Percentiles rank a stretch among this genome's conserved stretches.
phyloP scores from a whole-genome alignment of 2,329 filamentous ascomycete species.

The Penicillium sp. region DNA sequence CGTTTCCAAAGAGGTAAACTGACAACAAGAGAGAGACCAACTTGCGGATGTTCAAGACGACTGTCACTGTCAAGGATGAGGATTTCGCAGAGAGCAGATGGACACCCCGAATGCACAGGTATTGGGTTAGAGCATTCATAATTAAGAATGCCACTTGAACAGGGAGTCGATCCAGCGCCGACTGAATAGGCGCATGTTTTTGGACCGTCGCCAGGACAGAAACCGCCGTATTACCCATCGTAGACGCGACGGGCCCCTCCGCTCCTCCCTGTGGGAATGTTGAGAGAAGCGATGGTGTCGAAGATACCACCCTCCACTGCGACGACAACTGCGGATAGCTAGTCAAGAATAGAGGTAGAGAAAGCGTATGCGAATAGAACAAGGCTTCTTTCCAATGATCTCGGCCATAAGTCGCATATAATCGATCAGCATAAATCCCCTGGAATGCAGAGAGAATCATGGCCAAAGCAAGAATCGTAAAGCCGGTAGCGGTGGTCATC shows the following conservation, averaged over 20 bases:
- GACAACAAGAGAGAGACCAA: conserved; percentile 86
- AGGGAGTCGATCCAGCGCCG: conserved; percentile 30
- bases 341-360: conserved; percentile 45
- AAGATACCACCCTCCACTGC: conserved; percentile 37
- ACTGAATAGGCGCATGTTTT: conserved; percentile 20
- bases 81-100: conserved; percentile 88
- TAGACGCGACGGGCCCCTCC: neutral
- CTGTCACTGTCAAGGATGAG: conserved; percentile 90
- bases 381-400: conserved; percentile 91
- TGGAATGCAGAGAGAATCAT: conserved; percentile 90
- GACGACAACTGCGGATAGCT: conserved; percentile 34
- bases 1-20: conserved; percentile 91
- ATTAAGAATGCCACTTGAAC: conserved; percentile 40
- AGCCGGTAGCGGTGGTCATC: conserved; percentile 57
- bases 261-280: neutral
- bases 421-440: conserved; percentile 90
- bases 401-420: conserved; percentile 77
- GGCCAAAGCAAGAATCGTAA: conserved; percentile 79
- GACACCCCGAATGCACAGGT: conserved; percentile 91
- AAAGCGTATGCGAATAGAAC: conserved; percentile 74
- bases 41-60: conserved; percentile 93
- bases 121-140: conserved; percentile 74
- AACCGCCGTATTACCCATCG: conserved; percentile 5
- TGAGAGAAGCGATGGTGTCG: conserved; percentile 33
- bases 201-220: conserved; percentile 13